A percentile compares a stretch with the other conserved stretches of the same genome.
Evolutionary conservation across 805 yeast species (phyloP).

Genomic region (Nakazawaea laoshanensis): DNA sequence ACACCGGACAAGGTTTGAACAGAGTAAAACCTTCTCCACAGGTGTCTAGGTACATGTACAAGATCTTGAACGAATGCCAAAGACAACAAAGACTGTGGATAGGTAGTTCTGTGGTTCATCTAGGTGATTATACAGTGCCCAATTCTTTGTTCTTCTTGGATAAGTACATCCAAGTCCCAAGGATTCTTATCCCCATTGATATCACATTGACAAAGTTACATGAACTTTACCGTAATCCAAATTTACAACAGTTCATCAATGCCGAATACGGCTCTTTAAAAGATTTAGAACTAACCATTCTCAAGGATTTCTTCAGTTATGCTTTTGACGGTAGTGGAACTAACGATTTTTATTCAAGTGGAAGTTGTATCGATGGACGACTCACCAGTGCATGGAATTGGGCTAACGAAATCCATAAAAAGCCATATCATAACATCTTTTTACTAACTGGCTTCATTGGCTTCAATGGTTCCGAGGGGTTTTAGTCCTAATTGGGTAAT

Average conservation of each 20-base stretch:
- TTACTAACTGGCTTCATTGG: constrained; percentile 65
- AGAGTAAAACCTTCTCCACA: constrained; percentile 69
- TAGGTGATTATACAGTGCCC: constrained; percentile 81
- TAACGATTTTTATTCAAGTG: constrained; percentile 76
- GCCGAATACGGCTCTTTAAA: constrained; percentile 49
- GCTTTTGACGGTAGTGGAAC: constrained; percentile 80
- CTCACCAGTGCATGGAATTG: constrained; percentile 79
- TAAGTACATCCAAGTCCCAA: constrained; percentile 74
- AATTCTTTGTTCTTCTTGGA: constrained; percentile 74
- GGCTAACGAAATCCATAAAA: constrained; percentile 62
- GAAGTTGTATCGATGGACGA: constrained; percentile 79
- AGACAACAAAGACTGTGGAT: constrained; percentile 59
- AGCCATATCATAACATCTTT: constrained; percentile 53
- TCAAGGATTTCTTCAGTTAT: constrained; percentile 45
- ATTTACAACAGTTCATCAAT: constrained; percentile 40
- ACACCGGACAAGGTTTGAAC: constrained; percentile 78
- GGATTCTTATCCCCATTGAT: constrained; percentile 67
- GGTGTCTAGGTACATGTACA: constrained; percentile 62
- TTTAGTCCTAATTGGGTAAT: constrained; percentile 18
- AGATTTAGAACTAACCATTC: constrained; percentile 38
- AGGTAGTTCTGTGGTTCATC: constrained; percentile 71
- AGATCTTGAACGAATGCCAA: constrained; percentile 59
- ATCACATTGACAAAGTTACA: constrained; percentile 48
- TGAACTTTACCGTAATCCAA: constrained; percentile 39
- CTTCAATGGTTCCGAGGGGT: constrained; percentile 66